Conservation (phyloP, 2,329 filamentous ascomycete species). For the Diaporthe vaccinii region DNA sequence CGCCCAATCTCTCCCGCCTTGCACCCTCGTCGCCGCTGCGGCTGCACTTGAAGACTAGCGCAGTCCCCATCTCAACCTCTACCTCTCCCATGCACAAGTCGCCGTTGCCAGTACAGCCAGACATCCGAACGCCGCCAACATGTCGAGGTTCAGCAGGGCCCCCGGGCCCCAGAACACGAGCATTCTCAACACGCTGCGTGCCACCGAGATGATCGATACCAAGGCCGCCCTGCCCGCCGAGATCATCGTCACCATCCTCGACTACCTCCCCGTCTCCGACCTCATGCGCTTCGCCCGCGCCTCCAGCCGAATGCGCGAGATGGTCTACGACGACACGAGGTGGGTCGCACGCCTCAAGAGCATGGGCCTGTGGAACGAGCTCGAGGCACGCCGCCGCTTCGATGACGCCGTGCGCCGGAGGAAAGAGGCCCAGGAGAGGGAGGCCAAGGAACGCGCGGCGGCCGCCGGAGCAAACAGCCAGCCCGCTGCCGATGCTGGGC, state of each 20-base stretch:
- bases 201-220: conserved; percentile 82
- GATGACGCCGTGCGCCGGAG: conserved; percentile 77
- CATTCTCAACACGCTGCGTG: conserved; percentile 83
- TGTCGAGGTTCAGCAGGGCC: conserved; percentile 60
- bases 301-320: conserved; percentile 90
- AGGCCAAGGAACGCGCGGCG: conserved; percentile 59
- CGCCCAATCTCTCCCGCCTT: background rate
- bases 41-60: conserved; percentile 7
- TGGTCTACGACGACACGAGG: conserved; percentile 98
- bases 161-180: conserved; percentile 56
- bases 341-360: conserved; percentile 89
- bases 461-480: conserved; percentile 43
- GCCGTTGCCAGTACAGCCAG: background rate
- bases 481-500: conserved; percentile 40
- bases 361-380: conserved; percentile 94
- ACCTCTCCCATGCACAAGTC: background rate
- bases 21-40: background rate
- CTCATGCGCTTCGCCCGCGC: conserved; percentile 87
- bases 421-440: conserved; percentile 68
- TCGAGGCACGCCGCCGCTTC: conserved; percentile 83
- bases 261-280: conserved; percentile 88
- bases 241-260: conserved; percentile 88
- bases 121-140: conserved; percentile 44
- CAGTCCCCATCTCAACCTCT: background rate
- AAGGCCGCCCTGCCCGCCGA: conserved; percentile 91